Evolutionary conservation across 2,329 filamentous ascomycete species (phyloP).

Genomic region (Colletotrichum eleusines): DNA sequence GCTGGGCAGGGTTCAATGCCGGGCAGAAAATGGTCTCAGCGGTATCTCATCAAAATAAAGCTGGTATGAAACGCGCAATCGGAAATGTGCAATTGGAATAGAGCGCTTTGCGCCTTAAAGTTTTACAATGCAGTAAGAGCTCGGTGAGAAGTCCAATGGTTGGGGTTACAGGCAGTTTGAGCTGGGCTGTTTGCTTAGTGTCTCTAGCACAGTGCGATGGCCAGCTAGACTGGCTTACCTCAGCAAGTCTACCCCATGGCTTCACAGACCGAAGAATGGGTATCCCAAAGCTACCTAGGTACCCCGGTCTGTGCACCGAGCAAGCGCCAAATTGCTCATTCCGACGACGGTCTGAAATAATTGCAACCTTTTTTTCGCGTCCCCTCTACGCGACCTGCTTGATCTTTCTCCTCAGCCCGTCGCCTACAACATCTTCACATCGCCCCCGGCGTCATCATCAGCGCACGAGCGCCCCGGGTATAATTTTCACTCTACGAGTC

Average conservation of each 20-base stretch:
- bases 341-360: constrained; percentile 35
- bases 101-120: background rate
- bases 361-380: constrained; percentile 31
- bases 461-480: background rate
- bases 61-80: background rate
- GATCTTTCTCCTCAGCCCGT: background rate
- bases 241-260: constrained; percentile 1
- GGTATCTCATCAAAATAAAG: background rate
- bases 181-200: background rate
- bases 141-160: constrained; percentile 21
- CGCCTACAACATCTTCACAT: background rate
- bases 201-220: constrained; percentile 17
- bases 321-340: constrained; percentile 33
- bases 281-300: background rate
- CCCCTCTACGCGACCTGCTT: constrained; percentile 11
- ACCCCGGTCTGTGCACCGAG: constrained; percentile 30
- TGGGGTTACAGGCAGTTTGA: constrained; percentile 17
- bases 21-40: background rate
- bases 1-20: background rate
- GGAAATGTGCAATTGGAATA: too few species aligned
- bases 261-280: constrained; percentile 4
- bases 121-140: constrained; percentile 3
- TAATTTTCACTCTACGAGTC: background rate
- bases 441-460: background rate
- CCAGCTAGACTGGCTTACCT: constrained; percentile 22